Evolutionary conservation across 371 early-diverging fungal genomes (phyloP).

Genomic region (Mortierella sp.): DNA sequence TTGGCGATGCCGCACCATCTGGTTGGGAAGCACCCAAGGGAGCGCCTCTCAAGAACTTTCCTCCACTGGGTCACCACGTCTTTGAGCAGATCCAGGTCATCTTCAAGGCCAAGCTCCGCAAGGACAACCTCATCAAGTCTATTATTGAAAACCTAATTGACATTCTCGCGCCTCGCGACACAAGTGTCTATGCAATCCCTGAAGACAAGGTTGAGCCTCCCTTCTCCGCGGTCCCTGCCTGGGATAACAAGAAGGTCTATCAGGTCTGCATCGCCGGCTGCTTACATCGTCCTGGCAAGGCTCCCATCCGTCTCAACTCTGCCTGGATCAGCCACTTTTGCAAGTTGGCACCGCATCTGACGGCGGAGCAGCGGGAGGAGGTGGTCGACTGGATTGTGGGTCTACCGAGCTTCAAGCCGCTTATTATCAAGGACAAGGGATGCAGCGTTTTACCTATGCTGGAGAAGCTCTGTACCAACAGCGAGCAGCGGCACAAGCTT

Average conservation of each 20-base stretch:
- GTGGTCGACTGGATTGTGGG: constrained; percentile 26
- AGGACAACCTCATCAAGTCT: background rate
- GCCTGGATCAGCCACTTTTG: constrained; percentile 31
- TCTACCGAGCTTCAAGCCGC: constrained; percentile 25
- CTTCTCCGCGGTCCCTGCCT: constrained; percentile 39
- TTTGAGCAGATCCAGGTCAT: constrained; percentile 27
- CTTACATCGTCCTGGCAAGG: constrained; percentile 18
- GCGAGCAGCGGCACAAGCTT: constrained; percentile 40
- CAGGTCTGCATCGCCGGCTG: constrained; percentile 20
- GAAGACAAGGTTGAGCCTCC: constrained; percentile 23
- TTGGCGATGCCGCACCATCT: background rate
- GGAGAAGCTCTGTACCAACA: constrained; percentile 27
- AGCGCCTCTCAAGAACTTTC: constrained; percentile 18
- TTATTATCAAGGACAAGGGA: constrained; percentile 21
- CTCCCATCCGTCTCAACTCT: constrained; percentile 19
- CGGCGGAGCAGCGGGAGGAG: constrained; percentile 30
- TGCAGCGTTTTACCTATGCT: constrained; percentile 15
- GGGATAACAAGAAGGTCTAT: constrained; percentile 42
- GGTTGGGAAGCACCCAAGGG: background rate
- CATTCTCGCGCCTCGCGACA: constrained; percentile 27
- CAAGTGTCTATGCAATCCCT: constrained; percentile 35
- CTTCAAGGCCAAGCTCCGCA: constrained; percentile 29
- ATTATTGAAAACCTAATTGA: constrained; percentile 25
- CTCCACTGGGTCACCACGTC: constrained; percentile 35
- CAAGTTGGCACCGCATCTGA: constrained; percentile 21